These are phyloP conservation scores for Paecilomyces sp. DNA, from an alignment of 2,329 filamentous ascomycete genomes.

Conservation along the genomic window DNA sequence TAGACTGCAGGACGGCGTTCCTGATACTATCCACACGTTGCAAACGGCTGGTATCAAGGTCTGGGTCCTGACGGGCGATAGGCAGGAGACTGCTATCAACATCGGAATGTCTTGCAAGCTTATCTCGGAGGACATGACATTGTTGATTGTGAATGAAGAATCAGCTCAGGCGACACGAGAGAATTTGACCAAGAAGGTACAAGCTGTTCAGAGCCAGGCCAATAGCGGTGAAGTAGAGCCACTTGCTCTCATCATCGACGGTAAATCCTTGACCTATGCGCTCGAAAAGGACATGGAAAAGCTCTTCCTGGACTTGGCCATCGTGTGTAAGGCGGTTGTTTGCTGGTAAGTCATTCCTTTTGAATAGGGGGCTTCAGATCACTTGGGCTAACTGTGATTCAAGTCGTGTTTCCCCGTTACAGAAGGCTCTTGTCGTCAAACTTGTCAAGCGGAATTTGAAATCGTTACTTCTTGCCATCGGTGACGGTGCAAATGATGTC, in stretches of 20 bases:
- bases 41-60: slow-evolving; percentile 97
- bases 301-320: slow-evolving; percentile 81
- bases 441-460: slow-evolving; percentile 93
- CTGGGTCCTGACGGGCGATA: slow-evolving; percentile 95
- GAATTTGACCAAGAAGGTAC: slow-evolving; percentile 87
- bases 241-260: slow-evolving; percentile 88
- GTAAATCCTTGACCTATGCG: slow-evolving; percentile 87
- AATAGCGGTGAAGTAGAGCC: slow-evolving; percentile 61
- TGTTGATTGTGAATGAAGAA: slow-evolving; percentile 94
- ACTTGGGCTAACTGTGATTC: slow-evolving; percentile 5
- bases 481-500: slow-evolving; percentile 97
- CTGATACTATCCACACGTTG: slow-evolving; percentile 94
- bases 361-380: neutral
- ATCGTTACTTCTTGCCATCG: slow-evolving; percentile 87
- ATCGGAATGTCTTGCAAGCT: slow-evolving; percentile 99
- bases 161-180: slow-evolving; percentile 68
- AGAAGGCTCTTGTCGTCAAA: slow-evolving; percentile 97
- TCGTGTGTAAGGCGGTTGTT: slow-evolving; percentile 98
- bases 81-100: slow-evolving; percentile 98
- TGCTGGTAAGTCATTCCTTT: slow-evolving; percentile 53
- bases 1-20: slow-evolving; percentile 91
- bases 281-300: slow-evolving; percentile 92
- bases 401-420: slow-evolving; percentile 89
- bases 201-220: slow-evolving; percentile 79
- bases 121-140: slow-evolving; percentile 96